phyloP scores from a whole-genome alignment of 495 filamentous ascomycete genomes.

The Sporormia fimetaria region DNA sequence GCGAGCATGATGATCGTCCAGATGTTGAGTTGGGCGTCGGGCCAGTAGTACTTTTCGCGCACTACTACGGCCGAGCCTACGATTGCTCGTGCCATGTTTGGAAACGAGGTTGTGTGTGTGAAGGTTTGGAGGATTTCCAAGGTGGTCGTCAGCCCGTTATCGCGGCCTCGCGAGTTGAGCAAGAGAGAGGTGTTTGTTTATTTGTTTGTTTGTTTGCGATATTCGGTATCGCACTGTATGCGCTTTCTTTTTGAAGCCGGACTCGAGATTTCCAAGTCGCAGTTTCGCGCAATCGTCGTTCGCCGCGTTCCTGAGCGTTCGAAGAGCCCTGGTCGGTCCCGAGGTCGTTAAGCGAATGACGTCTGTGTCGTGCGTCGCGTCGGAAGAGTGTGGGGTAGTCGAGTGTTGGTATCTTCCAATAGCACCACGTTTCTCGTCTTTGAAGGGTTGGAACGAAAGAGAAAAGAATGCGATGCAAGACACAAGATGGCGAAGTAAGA shows the following conservation, averaged over 20 bases:
- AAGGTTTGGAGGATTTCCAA: background rate
- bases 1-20: conserved; percentile 85
- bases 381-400: background rate
- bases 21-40: conserved; percentile 79
- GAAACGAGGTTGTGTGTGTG: background rate
- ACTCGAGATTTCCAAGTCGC: too few species aligned
- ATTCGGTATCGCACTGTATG: too few species aligned
- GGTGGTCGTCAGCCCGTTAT: background rate
- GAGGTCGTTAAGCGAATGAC: conserved; percentile 4
- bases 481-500: background rate
- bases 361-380: conserved; percentile 3
- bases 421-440: too few species aligned
- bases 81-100: conserved; percentile 24
- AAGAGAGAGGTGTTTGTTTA: too few species aligned
- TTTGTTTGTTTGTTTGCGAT: too few species aligned
- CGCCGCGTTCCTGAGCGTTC: background rate
- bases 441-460: too few species aligned
- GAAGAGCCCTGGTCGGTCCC: background rate
- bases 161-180: background rate
- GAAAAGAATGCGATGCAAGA: too few species aligned
- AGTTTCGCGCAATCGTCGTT: background rate
- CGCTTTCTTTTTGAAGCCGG: too few species aligned
- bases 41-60: conserved; percentile 77
- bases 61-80: conserved; percentile 27
- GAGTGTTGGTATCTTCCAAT: background rate